Conservation (phyloP, 2,329 filamentous ascomycete species). For the Malbranchea zuffiana region DNA sequence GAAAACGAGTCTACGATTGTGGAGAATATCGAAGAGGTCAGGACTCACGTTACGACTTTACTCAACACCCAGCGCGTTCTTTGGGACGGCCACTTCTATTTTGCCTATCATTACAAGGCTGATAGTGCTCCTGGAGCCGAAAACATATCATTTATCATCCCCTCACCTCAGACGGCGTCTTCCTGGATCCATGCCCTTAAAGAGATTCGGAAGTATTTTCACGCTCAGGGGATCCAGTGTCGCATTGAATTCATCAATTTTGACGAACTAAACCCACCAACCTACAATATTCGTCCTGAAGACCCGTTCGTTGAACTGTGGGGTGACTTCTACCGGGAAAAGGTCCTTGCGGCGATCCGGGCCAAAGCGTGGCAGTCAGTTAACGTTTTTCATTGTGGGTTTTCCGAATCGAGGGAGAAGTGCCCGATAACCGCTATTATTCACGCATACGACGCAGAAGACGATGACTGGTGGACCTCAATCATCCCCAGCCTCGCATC, state of each 20-base stretch:
- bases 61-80: no score
- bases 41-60: no score
- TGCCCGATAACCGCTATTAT: no score
- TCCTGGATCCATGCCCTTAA: neutral
- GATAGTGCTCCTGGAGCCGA: neutral
- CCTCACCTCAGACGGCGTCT: neutral
- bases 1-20: no score
- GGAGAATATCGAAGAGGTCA: no score
- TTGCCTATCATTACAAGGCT: no score
- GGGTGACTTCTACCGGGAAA: neutral
- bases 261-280: neutral
- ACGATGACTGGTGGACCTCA: no score
- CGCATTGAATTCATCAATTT: conserved; percentile 1
- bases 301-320: neutral
- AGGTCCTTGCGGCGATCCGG: neutral
- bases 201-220: neutral
- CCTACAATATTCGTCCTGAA: neutral
- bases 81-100: no score
- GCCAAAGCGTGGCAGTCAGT: conserved; percentile 1
- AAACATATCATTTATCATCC: neutral
- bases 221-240: neutral
- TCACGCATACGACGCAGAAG: no score
- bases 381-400: conserved; percentile 1
- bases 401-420: neutral
- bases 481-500: no score